Percentiles rank a stretch among this genome's conserved stretches.
These are phyloP conservation scores for Beauveria pseudobassiana DNA, from an alignment of 2,329 filamentous ascomycete species.

Conservation along the genomic window DNA sequence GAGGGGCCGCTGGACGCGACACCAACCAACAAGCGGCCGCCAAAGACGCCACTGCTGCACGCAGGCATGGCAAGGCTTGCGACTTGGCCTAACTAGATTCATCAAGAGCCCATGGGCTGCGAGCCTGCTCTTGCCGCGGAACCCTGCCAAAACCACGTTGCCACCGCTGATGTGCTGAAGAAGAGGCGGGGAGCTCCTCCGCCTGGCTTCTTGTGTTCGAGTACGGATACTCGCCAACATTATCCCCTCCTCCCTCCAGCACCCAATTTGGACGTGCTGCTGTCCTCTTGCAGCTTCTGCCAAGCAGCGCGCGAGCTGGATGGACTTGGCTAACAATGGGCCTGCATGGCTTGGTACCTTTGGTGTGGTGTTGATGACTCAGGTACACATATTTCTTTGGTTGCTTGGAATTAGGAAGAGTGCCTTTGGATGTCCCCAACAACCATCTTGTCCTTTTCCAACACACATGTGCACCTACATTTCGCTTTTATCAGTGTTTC, in stretches of 20 bases:
- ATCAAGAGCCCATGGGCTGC: background rate
- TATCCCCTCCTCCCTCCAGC: background rate
- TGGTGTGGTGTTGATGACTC: background rate
- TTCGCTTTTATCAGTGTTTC: background rate
- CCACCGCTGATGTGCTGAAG: background rate
- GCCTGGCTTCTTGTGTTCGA: no score
- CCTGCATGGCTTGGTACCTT: background rate
- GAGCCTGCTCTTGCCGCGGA: background rate
- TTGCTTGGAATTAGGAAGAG: background rate
- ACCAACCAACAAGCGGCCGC: constrained; percentile 1
- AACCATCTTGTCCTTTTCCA: background rate
- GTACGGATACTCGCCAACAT: no score
- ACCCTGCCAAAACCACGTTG: background rate
- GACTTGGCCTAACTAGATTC: background rate
- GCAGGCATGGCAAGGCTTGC: no score
- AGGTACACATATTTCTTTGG: background rate
- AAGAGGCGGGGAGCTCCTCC: background rate
- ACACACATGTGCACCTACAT: background rate
- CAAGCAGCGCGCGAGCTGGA: background rate
- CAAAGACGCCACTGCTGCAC: constrained; percentile 3
- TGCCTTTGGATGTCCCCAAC: background rate
- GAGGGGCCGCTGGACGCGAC: background rate
- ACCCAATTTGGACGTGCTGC: background rate
- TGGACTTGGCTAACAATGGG: background rate
- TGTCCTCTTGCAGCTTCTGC: background rate